These are phyloP conservation scores for Malus asiatica DNA, from an alignment of 306 rosid genomes.

Conservation along the genomic window DNA sequence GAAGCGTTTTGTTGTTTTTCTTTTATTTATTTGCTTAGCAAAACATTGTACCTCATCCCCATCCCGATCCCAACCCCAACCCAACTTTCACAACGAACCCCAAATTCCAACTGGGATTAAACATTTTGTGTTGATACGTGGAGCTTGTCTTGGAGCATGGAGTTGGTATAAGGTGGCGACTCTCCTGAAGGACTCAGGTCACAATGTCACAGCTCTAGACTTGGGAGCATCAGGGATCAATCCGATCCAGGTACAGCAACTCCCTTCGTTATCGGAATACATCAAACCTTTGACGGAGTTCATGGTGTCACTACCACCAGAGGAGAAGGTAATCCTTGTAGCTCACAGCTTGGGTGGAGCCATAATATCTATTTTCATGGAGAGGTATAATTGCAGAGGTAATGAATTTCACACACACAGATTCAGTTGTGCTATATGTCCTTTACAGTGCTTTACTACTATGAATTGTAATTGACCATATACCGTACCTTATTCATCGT, in stretches of 20 bases:
- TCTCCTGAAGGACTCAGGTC: conserved; percentile 30
- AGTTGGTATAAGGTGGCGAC: conserved; percentile 23
- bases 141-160: conserved; percentile 46
- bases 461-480: too few relatives aligned
- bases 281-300: conserved; percentile 29
- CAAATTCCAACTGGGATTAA: background rate
- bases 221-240: conserved; percentile 42
- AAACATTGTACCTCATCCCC: background rate
- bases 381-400: conserved; percentile 24
- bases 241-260: conserved; percentile 17
- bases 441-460: too few relatives aligned
- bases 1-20: background rate
- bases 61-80: too few relatives aligned
- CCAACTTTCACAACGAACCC: background rate
- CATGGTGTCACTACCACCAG: conserved; percentile 16
- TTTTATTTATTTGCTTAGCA: background rate
- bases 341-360: conserved; percentile 37
- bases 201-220: conserved; percentile 37
- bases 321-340: conserved; percentile 33
- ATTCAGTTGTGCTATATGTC: too few relatives aligned
- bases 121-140: conserved; percentile 41
- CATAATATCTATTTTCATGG: background rate
- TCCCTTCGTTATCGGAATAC: conserved; percentile 20
- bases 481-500: too few relatives aligned
- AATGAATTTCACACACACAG: background rate